These are phyloP conservation scores for Cerioporus squamosus DNA, from an alignment of 1,284 basidiomycete species.

Conservation along the genomic window DNA sequence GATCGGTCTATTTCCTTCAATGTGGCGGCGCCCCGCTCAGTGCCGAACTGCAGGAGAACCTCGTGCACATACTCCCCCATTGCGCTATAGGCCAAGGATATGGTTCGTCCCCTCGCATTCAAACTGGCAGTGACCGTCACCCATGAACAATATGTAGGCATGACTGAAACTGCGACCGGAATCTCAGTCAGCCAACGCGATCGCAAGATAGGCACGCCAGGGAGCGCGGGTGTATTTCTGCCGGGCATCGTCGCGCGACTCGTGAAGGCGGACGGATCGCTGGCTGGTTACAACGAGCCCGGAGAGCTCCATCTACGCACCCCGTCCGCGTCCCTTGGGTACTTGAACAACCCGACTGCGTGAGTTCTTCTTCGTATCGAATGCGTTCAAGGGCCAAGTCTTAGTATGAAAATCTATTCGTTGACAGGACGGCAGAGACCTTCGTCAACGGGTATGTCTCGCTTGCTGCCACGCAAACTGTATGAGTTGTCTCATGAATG, in stretches of 20 bases:
- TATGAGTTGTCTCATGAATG: too few relatives aligned
- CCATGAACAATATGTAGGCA: too few relatives aligned
- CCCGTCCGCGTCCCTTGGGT: slow-evolving; percentile 49
- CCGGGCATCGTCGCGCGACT: slow-evolving; percentile 48
- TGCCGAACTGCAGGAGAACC: slow-evolving; percentile 60
- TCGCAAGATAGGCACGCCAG: slow-evolving; percentile 30
- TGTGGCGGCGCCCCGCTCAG: slow-evolving; percentile 77
- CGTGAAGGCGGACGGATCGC: slow-evolving; percentile 62
- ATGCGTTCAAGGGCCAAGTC: too few relatives aligned
- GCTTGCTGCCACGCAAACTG: too few relatives aligned
- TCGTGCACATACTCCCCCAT: slow-evolving; percentile 62
- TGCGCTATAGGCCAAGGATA: slow-evolving; percentile 69
- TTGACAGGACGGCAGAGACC: slow-evolving; percentile 56
- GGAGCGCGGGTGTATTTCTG: slow-evolving; percentile 43
- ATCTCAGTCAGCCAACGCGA: slow-evolving; percentile 29
- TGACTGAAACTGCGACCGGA: slow-evolving; percentile 53
- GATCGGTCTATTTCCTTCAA: slow-evolving; percentile 55
- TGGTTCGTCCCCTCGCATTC: slow-evolving; percentile 38
- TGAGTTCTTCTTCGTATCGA: slow-evolving; percentile 39
- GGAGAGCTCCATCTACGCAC: too few relatives aligned
- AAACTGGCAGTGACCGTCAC: too few relatives aligned
- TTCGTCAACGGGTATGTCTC: slow-evolving; percentile 47
- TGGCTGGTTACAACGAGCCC: slow-evolving; percentile 61
- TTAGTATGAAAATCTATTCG: too few relatives aligned
- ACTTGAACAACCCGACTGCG: slow-evolving; percentile 60